These are phyloP conservation scores for Thielaviopsis ethacetica DNA, from an alignment of 2,329 filamentous ascomycete species.

Conservation along the genomic window DNA sequence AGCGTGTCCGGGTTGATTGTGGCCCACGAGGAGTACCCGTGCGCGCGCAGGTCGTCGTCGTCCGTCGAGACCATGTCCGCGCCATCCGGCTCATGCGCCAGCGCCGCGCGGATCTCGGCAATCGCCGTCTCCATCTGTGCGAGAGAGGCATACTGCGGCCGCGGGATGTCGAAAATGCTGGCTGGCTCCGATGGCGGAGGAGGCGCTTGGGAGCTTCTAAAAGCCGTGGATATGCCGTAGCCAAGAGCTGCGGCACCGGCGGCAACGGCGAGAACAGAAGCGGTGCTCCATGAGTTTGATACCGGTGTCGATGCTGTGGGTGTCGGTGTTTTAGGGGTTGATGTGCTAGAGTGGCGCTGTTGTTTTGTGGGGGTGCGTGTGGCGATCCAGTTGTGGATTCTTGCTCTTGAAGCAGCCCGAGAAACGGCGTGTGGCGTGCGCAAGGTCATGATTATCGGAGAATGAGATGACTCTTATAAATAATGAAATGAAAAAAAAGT, in stretches of 20 bases:
- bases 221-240: neutral
- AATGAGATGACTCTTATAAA: neutral
- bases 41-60: slow-evolving; percentile 41
- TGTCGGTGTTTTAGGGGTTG: no score
- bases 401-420: neutral
- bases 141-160: slow-evolving; percentile 22
- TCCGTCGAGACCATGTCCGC: slow-evolving; percentile 47
- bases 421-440: neutral
- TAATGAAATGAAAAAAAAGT: neutral
- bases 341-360: neutral
- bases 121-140: slow-evolving; percentile 27
- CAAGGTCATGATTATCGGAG: neutral
- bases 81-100: slow-evolving; percentile 19
- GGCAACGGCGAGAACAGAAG: neutral
- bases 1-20: slow-evolving; percentile 42
- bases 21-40: slow-evolving; percentile 55
- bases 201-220: neutral
- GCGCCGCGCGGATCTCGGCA: slow-evolving; percentile 33
- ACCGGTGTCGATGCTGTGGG: neutral
- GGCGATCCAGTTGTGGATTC: neutral
- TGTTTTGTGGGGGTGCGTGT: neutral
- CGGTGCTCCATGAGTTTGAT: neutral
- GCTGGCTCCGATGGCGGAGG: neutral
- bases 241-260: neutral
- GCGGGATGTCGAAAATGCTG: neutral